These are phyloP conservation scores for Pulveroboletus sp. DNA, from an alignment of 768 basidiomycete species.

Conservation along the genomic window DNA sequence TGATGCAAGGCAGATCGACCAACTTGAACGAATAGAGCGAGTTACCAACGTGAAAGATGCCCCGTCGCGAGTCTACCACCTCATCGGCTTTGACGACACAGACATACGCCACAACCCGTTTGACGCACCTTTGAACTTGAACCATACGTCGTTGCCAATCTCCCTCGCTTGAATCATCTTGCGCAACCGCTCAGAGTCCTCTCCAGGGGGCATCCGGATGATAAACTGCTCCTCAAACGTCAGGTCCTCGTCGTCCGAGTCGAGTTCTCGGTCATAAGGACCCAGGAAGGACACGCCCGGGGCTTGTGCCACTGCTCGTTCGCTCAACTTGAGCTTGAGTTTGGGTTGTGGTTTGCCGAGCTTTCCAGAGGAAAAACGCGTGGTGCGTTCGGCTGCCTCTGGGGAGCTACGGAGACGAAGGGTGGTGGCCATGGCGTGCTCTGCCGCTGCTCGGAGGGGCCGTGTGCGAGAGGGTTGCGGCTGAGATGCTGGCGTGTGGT, in stretches of 20 bases:
- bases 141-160: conserved; percentile 83
- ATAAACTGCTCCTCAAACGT: conserved; percentile 98
- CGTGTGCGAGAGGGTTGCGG: conserved; percentile 28
- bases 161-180: conserved; percentile 83
- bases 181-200: conserved; percentile 73
- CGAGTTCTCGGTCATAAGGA: conserved; percentile 89
- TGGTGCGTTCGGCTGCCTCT: conserved; percentile 46
- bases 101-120: background rate
- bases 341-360: conserved; percentile 60
- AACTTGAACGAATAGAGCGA: conserved; percentile 86
- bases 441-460: conserved; percentile 31
- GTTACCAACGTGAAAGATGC: conserved; percentile 83
- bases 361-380: conserved; percentile 52
- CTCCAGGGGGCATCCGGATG: conserved; percentile 81
- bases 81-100: conserved; percentile 11
- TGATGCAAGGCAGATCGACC: conserved; percentile 91
- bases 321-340: conserved; percentile 85
- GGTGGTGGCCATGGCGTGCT: conserved; percentile 35
- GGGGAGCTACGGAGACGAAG: conserved; percentile 30
- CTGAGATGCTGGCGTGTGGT: conserved; percentile 12
- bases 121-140: conserved; percentile 89
- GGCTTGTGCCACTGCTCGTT: conserved; percentile 75
- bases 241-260: conserved; percentile 92
- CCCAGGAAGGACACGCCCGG: conserved; percentile 89
- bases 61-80: conserved; percentile 79